Conservation (phyloP, 768 basidiomycete species). For the Cubamyces sp. region DNA sequence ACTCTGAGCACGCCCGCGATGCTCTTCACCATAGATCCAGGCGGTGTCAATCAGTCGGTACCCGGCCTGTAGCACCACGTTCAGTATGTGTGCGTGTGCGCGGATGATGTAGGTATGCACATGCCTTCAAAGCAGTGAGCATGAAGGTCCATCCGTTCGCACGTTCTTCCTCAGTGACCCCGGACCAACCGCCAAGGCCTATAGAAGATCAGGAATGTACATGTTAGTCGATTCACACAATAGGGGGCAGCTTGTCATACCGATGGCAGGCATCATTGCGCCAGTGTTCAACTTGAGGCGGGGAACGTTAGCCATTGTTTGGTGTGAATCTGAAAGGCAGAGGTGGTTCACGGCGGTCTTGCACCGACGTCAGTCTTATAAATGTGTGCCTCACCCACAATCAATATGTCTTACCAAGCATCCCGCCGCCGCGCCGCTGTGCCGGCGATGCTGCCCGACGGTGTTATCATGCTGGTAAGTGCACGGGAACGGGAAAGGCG, state of each 20-base stretch:
- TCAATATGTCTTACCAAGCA: slow-evolving; percentile 14
- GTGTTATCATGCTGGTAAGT: neutral
- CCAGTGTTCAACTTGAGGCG: slow-evolving; percentile 47
- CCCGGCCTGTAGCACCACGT: slow-evolving; percentile 23
- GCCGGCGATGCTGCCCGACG: neutral
- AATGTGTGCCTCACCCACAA: neutral
- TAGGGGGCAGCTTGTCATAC: slow-evolving; percentile 23
- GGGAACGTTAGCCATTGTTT: slow-evolving; percentile 32
- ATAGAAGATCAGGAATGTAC: too few species aligned
- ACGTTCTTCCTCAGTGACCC: slow-evolving; percentile 39
- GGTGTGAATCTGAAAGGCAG: neutral
- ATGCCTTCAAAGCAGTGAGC: slow-evolving; percentile 43
- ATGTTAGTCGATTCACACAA: neutral
- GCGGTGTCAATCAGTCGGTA: slow-evolving; percentile 38
- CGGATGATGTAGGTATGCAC: neutral
- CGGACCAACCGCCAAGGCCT: slow-evolving; percentile 49
- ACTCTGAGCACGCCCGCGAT: too few species aligned
- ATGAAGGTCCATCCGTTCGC: slow-evolving; percentile 44
- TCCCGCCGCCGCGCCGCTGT: neutral
- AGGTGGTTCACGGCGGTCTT: neutral
- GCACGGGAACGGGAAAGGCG: neutral
- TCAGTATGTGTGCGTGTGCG: neutral
- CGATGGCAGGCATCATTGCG: slow-evolving; percentile 46
- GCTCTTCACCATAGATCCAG: slow-evolving; percentile 33
- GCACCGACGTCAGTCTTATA: slow-evolving; percentile 9